phyloP scores from a whole-genome alignment of 208 protist genomes.

The Giardia muris region DNA sequence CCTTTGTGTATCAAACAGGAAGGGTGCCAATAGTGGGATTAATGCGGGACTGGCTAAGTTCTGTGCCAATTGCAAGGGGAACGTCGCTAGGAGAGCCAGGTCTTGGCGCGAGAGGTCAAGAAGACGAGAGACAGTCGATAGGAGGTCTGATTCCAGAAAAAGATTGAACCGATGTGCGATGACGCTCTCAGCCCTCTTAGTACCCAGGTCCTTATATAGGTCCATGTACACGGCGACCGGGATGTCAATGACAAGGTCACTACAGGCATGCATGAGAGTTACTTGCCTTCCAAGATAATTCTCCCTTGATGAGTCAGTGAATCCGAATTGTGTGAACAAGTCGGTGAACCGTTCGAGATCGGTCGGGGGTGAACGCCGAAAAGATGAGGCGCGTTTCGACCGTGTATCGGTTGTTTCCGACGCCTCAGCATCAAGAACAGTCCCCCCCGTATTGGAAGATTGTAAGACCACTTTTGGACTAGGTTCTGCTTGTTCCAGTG shows the following conservation, averaged over 20 bases:
- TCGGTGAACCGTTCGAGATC: neutral
- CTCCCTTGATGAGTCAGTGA: neutral
- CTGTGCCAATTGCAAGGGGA: neutral
- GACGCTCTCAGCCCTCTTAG: neutral
- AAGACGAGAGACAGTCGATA: neutral
- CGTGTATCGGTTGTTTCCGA: neutral
- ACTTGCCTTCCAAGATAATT: neutral
- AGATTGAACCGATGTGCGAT: neutral
- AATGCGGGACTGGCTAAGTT: neutral
- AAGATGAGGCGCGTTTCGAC: neutral
- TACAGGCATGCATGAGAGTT: neutral
- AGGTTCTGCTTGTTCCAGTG: neutral
- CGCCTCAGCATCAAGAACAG: neutral
- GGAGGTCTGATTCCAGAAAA: neutral
- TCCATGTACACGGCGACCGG: neutral
- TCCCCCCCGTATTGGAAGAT: neutral
- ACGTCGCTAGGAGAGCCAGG: neutral
- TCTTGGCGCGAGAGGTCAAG: neutral
- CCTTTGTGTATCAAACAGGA: neutral
- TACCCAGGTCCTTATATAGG: neutral
- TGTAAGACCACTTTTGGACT: neutral
- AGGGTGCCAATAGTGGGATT: neutral
- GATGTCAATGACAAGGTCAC: neutral
- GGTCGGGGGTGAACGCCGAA: neutral
- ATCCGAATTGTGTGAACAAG: neutral